Conservation (phyloP, 805 yeast species). For the Ogataea saltuana region DNA sequence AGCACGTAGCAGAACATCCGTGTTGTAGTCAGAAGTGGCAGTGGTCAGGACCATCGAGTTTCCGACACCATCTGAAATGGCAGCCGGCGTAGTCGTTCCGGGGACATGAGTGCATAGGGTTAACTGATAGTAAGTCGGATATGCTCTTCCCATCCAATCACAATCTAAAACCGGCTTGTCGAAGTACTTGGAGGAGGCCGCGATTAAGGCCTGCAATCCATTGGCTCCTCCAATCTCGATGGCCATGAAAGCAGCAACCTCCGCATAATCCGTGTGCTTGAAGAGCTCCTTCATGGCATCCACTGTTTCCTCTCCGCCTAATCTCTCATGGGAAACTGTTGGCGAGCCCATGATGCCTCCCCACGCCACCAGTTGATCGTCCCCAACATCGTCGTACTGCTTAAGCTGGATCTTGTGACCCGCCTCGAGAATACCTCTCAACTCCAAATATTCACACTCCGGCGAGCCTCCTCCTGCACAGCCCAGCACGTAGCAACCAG, state of each 20-base stretch:
- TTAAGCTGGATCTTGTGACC: conserved; percentile 39
- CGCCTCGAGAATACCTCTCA: conserved; percentile 32
- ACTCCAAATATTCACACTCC: conserved; percentile 38
- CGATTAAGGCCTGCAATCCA: conserved; percentile 36
- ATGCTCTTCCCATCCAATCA: conserved; percentile 51
- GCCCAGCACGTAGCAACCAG: conserved; percentile 47
- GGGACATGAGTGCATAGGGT: conserved; percentile 33
- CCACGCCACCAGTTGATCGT: conserved; percentile 32
- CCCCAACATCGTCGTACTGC: conserved; percentile 31
- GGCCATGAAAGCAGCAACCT: conserved; percentile 37
- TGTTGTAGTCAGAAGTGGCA: conserved; percentile 33
- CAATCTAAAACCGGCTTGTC: conserved; percentile 37
- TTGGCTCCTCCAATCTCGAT: conserved; percentile 47
- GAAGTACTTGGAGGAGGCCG: conserved; percentile 20
- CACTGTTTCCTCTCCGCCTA: conserved; percentile 39
- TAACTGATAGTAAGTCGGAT: conserved; percentile 45
- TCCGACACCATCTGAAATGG: conserved; percentile 41
- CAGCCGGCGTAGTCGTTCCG: conserved; percentile 19
- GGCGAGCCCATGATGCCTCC: conserved; percentile 47
- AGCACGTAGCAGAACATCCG: conserved; percentile 43
- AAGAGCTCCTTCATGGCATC: conserved; percentile 33
- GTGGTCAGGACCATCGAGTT: conserved; percentile 36
- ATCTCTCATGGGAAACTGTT: conserved; percentile 44
- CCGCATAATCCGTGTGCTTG: conserved; percentile 23
- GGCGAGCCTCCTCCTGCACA: conserved; percentile 57